Base-by-base conservation (phyloP, 345 rosid species). In the Microthlaspi erraticum region DNA sequence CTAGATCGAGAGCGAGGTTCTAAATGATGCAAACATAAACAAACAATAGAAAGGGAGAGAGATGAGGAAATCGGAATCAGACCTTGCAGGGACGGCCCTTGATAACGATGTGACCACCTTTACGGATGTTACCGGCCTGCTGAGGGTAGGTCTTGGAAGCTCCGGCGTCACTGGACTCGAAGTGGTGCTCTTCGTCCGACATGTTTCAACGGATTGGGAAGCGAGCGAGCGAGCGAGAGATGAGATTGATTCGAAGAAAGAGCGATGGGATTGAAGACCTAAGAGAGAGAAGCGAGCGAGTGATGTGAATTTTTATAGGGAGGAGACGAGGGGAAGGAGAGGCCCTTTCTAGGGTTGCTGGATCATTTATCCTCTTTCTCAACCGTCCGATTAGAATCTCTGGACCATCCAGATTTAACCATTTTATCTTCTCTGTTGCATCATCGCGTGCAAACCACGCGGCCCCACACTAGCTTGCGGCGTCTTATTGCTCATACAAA, bases 121-220 rank as follows among this genome's bases (percentile, higher is more conserved):
- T 78, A 61, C 81, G 81, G 78, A 78, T 78, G 74, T 68, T 78
- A 51, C 81, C 81, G 2, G 81, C 81, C 5, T 72, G 78, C 38
- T 78, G 81, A 10, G 81, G 81, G 3, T 67, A 78, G 52, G 81
- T 78, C 71, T 78, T 78, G 66, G 81, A 78, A 55, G 81, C 81
- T 72, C 81, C 81, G 10, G 78, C 73, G 52, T 78, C 81, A 39
- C 68, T 67, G 12, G 81, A 72, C 71, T 78, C 81, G 60, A 78
- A 78, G 71, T 78, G 81, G 60, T 78, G 81, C 78, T 78, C 81
- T 6, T 78, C 81, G 81, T 78, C 81, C 6, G 81, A 78, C 81
- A 78, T 77, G 66, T 12, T 72, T 41, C 62, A 10, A n/a, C 56
- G 53, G 31, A 29, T 43, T 17, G 0, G 48, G 52, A 2, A 44